Evolutionary conservation across 108 stramenopile genomes (phyloP), one percentile per base, ranked within the genome.

Genomic region (Skeletonema grethae): DNA sequence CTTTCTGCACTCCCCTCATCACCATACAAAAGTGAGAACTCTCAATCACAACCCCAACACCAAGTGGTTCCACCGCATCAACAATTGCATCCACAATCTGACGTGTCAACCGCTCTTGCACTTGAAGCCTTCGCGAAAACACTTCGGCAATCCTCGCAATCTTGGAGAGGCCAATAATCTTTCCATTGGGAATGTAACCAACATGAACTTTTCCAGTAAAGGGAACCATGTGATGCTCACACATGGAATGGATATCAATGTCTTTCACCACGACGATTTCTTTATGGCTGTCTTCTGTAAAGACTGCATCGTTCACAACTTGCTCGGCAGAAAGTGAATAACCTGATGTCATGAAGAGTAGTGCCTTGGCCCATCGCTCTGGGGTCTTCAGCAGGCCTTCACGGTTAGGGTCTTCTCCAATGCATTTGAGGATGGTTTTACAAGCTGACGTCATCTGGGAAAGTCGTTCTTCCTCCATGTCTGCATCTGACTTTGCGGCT

Each of bases 141-240:
- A 98, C 84, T 63, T 99, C 97, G 24, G 95, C 93, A 67, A 98
- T 97, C 2, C 98, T 84, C 10, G 97, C 97, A 46, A 99, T 85
- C 74, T 99, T 99, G 72, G 88, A 90, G 59, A 98, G 68, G 16
- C 97, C 97, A 24, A 96, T 82, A 55, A 98, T 92, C n/a, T 95
- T 93, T 24, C 96, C 94, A 77, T 95, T 84, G 63, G 99, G 99
- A 67, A 99, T 97, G 84, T 99, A 99, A 10, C 96, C 98, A 72
- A 99, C 97, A 77, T 98, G 97, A 22, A 96, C 90, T 25, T 90
- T 84, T 25, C 99, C 99, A 7, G 85, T 84, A 75, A 99, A 99
- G 8, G 99, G 99, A 15, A 99, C 91, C 96, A 99, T 95, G 77
- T 99, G 99, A 85, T 99, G 99, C 83, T 99, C 99, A 79, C 99